Conservation (phyloP, 768 basidiomycete genomes). For the Chalciporus pseudorubinellus region DNA sequence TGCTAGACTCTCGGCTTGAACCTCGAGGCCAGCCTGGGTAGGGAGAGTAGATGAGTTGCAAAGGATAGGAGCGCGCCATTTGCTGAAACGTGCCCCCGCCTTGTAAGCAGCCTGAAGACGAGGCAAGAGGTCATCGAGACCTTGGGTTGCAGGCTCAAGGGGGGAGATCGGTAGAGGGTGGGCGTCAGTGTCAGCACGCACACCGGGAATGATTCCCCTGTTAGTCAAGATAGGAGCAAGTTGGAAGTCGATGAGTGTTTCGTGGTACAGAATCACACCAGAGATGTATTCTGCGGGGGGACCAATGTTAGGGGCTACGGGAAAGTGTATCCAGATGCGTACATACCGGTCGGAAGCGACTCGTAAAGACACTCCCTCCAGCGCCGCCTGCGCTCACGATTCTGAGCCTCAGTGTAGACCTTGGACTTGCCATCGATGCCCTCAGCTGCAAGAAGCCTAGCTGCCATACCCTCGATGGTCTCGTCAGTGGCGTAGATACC, state of each 20-base stretch:
- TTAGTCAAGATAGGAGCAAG: conserved; percentile 42
- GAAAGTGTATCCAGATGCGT: neutral
- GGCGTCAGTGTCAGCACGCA: conserved; percentile 50
- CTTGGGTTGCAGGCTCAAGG: conserved; percentile 48
- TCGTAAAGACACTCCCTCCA: conserved; percentile 47
- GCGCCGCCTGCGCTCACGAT: conserved; percentile 37
- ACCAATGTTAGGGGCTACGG: neutral
- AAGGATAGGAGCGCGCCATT: conserved; percentile 50
- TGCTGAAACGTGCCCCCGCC: conserved; percentile 49
- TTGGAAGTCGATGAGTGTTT: conserved; percentile 49
- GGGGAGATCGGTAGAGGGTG: conserved; percentile 44
- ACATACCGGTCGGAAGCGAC: conserved; percentile 40
- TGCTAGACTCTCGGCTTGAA: conserved; percentile 46
- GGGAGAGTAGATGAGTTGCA: conserved; percentile 43
- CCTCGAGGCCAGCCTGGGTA: conserved; percentile 40
- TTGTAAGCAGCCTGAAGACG: conserved; percentile 42
- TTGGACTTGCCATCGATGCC: conserved; percentile 23
- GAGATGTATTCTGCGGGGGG: conserved; percentile 42
- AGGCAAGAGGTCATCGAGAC: conserved; percentile 45
- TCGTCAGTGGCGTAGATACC: conserved; percentile 57
- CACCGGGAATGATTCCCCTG: conserved; percentile 48
- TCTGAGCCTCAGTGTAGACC: conserved; percentile 35
- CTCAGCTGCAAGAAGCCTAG: conserved; percentile 37
- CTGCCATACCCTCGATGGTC: conserved; percentile 42
- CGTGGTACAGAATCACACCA: conserved; percentile 50